A percentile compares a stretch with the other conserved stretches of the same genome.
These are phyloP conservation scores for Ophiognomonia clavigignenti-juglandacearum DNA, from an alignment of 2,329 filamentous ascomycete genomes.

Conservation along the genomic window DNA sequence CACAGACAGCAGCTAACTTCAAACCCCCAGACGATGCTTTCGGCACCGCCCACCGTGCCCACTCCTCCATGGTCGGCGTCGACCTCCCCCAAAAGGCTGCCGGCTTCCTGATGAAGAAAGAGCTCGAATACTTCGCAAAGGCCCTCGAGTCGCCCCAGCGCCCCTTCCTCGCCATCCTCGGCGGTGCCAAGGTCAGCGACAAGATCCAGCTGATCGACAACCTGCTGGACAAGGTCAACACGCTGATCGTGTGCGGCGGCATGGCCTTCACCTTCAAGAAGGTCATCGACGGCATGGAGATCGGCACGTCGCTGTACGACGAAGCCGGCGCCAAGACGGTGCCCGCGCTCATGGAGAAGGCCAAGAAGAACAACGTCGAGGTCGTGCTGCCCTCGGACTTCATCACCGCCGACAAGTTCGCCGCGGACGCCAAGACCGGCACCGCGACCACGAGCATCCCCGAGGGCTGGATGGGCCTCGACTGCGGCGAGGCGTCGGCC, in stretches of 20 bases:
- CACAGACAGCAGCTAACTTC: too few species aligned
- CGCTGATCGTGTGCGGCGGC: conserved; percentile 89
- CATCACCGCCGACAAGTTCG: conserved; percentile 93
- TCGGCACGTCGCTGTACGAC: conserved; percentile 89
- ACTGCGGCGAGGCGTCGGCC: conserved; percentile 85
- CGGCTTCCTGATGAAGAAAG: conserved; percentile 99
- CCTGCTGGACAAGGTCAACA: conserved; percentile 96
- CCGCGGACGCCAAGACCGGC: conserved; percentile 73
- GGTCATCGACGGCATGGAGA: conserved; percentile 84
- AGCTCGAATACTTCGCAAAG: conserved; percentile 98
- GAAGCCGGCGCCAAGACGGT: conserved; percentile 93
- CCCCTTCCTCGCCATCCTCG: conserved; percentile 97
- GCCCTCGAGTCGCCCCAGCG: conserved; percentile 89
- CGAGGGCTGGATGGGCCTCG: conserved; percentile 96
- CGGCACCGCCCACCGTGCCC: conserved; percentile 94
- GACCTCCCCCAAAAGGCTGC: conserved; percentile 95
- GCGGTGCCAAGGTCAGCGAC: conserved; percentile 97
- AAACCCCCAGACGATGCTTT: conserved; percentile 93
- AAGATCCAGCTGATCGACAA: conserved; percentile 99
- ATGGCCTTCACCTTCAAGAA: conserved; percentile 99
- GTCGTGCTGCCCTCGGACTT: conserved; percentile 93
- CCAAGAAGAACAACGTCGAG: conserved; percentile 93
- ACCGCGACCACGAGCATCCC: conserved; percentile 88
- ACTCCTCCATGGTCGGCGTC: conserved; percentile 98
- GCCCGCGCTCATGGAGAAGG: conserved; percentile 82